Conservation (phyloP, 371 early-diverging fungal species). For the Lichtheimia ramosa region DNA sequence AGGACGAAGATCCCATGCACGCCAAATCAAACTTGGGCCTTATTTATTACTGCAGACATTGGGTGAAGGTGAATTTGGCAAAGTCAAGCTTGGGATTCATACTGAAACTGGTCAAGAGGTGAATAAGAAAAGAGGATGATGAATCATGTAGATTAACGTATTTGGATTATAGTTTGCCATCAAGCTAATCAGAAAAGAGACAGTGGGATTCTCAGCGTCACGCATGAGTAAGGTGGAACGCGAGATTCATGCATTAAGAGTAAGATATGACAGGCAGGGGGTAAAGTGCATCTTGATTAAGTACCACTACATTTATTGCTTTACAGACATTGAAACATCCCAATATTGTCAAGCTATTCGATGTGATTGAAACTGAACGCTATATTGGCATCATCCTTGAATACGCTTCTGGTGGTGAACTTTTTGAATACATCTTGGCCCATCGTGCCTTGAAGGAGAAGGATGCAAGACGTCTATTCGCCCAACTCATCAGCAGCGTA, state of each 20-base stretch:
- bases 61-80: conserved; percentile 98
- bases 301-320: not conserved
- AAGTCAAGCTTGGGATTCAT: conserved; percentile 95
- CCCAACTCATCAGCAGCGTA: conserved; percentile 73
- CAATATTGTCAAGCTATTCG: conserved; percentile 69
- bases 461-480: conserved; percentile 65
- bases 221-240: conserved; percentile 69
- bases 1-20: conserved; percentile 12
- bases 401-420: conserved; percentile 67
- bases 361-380: conserved; percentile 73
- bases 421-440: conserved; percentile 72
- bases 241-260: conserved; percentile 76
- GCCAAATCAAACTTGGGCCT: conserved; percentile 75
- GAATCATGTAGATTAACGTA: not conserved
- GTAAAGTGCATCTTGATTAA: not conserved
- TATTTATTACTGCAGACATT: conserved; percentile 90
- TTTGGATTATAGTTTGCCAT: conserved; percentile 54
- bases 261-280: conserved; percentile 27
- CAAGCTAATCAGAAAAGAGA: conserved; percentile 66
- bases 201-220: conserved; percentile 38
- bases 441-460: conserved; percentile 58
- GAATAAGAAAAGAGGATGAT: conserved; percentile 12
- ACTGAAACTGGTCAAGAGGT: conserved; percentile 91
- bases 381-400: conserved; percentile 72
- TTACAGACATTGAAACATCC: conserved; percentile 72